These are phyloP conservation scores for Neurospora sp. DNA, from an alignment of 495 filamentous ascomycete species.

Conservation along the genomic window DNA sequence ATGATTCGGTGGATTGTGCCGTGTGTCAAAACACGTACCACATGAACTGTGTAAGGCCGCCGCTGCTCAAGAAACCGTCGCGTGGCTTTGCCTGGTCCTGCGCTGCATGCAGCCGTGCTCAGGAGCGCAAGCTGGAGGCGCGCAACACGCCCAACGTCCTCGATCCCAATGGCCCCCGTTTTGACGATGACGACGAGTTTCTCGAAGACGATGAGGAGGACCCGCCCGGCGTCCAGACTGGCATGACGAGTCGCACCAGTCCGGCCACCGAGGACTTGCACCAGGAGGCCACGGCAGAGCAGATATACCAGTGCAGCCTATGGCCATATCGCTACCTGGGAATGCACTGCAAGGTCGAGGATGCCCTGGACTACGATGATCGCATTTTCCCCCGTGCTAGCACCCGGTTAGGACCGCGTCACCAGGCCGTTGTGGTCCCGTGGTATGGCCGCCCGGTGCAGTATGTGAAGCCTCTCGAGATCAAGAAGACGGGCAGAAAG, in stretches of 20 bases:
- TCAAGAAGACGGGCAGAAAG: slow-evolving; percentile 58
- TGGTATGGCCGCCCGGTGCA: slow-evolving; percentile 83
- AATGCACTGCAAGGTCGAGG: slow-evolving; percentile 91
- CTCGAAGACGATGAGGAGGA: slow-evolving; percentile 68
- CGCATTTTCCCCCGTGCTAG: slow-evolving; percentile 94
- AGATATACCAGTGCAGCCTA: slow-evolving; percentile 80
- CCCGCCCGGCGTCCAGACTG: slow-evolving; percentile 55
- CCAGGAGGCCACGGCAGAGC: slow-evolving; percentile 75
- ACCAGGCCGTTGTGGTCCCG: slow-evolving; percentile 75
- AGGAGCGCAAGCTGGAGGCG: slow-evolving; percentile 86
- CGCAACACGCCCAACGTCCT: slow-evolving; percentile 65
- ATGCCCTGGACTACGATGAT: slow-evolving; percentile 95
- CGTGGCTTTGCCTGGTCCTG: slow-evolving; percentile 98
- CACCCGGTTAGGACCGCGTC: slow-evolving; percentile 81
- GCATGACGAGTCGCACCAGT: slow-evolving; percentile 48
- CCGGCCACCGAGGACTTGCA: slow-evolving; percentile 43
- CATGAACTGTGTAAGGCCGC: slow-evolving; percentile 94
- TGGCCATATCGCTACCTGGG: slow-evolving; percentile 97
- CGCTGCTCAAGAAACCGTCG: slow-evolving; percentile 89
- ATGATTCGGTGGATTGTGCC: slow-evolving; percentile 94
- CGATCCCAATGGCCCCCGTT: slow-evolving; percentile 19
- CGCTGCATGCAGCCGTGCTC: slow-evolving; percentile 85
- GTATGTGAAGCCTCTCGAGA: slow-evolving; percentile 78
- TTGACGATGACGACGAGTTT: slow-evolving; percentile 25
- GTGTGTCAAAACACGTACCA: slow-evolving; percentile 93